phyloP scores from a whole-genome alignment of 805 yeast species.

The Monosporozyma yasuniensis region DNA sequence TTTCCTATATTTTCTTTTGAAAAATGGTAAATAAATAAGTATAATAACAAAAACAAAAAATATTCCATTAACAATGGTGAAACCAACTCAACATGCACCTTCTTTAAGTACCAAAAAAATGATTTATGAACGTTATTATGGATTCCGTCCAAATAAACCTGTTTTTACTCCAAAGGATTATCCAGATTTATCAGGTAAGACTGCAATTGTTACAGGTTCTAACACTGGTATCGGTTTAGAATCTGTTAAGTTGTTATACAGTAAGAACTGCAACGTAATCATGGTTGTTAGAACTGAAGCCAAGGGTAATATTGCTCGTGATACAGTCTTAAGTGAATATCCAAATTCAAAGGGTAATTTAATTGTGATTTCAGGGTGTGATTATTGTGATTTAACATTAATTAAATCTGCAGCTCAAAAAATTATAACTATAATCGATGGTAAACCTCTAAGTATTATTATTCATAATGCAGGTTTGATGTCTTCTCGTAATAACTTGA shows the following conservation, averaged over 20 bases:
- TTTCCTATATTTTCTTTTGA: too few relatives aligned
- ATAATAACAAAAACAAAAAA: not conserved
- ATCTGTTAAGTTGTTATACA: constrained; percentile 21
- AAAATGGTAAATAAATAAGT: too few relatives aligned
- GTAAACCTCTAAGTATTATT: constrained; percentile 23
- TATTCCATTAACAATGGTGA: constrained; percentile 10
- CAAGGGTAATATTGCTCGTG: constrained; percentile 30
- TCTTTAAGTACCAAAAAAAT: constrained; percentile 6
- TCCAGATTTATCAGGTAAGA: constrained; percentile 33
- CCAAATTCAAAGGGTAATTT: constrained; percentile 22
- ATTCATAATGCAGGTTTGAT: constrained; percentile 34
- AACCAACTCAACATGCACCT: constrained; percentile 23
- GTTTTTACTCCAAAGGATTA: constrained; percentile 25
- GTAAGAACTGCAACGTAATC: constrained; percentile 30
- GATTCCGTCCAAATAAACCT: constrained; percentile 24
- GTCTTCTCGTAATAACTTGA: constrained; percentile 21
- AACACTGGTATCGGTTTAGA: constrained; percentile 32
- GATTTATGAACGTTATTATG: constrained; percentile 14
- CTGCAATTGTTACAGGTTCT: constrained; percentile 34
- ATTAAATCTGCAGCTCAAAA: constrained; percentile 26
- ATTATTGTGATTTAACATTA: constrained; percentile 33
- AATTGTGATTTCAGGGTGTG: constrained; percentile 24
- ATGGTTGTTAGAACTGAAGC: constrained; percentile 29
- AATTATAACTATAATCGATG: constrained; percentile 10
- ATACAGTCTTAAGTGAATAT: constrained; percentile 19